Percentiles rank a stretch among this genome's conserved stretches.
Evolutionary conservation across 2,329 filamentous ascomycete species (phyloP).

Genomic region (Botrytis paeoniae): DNA sequence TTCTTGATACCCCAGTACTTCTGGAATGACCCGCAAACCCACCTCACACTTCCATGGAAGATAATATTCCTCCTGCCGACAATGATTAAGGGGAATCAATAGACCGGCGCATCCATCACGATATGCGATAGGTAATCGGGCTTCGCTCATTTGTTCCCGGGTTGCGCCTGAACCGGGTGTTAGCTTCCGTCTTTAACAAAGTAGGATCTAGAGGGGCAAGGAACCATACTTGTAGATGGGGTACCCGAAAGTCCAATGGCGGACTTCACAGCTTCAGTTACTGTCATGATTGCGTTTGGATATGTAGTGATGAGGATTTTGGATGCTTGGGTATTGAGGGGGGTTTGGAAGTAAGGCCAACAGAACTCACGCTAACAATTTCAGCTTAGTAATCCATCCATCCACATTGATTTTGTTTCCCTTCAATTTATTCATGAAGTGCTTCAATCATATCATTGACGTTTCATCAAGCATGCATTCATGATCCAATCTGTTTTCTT

Average conservation of each 20-base stretch:
- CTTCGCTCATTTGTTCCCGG: slow-evolving; percentile 90
- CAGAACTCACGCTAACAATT: slow-evolving; percentile 1
- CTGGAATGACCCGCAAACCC: slow-evolving; percentile 39
- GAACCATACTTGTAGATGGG: slow-evolving; percentile 29
- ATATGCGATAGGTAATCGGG: slow-evolving; percentile 83
- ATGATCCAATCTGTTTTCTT: too few relatives aligned
- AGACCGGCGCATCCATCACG: slow-evolving; percentile 94
- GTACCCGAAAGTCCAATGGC: slow-evolving; percentile 44
- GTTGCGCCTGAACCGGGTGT: slow-evolving; percentile 51
- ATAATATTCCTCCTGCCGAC: slow-evolving; percentile 88
- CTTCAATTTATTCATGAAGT: not conserved
- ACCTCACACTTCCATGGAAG: slow-evolving; percentile 98
- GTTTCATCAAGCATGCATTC: not conserved
- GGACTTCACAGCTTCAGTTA: slow-evolving; percentile 47
- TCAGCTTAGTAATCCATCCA: not conserved
- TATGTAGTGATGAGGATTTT: not conserved
- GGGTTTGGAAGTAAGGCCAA: not conserved
- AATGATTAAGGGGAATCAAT: slow-evolving; percentile 92
- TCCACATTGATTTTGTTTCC: not conserved
- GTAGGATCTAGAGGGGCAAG: slow-evolving; percentile 11
- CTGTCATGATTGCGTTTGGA: slow-evolving; percentile 42
- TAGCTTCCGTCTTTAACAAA: slow-evolving; percentile 45
- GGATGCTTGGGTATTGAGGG: slow-evolving; percentile 7
- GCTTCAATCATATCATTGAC: not conserved
- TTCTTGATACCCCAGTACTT: not conserved